Conservation (phyloP, 225 moss, liverwort and hornwort species). For the Straminergon stramineum region DNA sequence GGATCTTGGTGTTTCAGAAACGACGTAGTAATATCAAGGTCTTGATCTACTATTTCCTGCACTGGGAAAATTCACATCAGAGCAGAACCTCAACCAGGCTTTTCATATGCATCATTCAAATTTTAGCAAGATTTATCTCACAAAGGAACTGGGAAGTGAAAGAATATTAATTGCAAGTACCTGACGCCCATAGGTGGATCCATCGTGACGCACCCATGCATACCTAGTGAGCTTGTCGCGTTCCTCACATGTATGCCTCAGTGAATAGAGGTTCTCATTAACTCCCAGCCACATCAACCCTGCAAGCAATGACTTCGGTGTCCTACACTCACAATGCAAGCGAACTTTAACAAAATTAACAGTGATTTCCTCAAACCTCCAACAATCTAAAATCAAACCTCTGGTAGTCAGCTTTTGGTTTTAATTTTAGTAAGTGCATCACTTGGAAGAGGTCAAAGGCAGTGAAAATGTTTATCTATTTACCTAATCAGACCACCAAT, state of each 20-base stretch:
- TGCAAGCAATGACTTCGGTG: slow-evolving; percentile 75
- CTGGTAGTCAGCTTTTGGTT: neutral
- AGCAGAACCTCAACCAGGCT: neutral
- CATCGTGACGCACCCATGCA: slow-evolving; percentile 93
- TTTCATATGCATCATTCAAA: neutral
- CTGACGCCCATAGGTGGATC: slow-evolving; percentile 77
- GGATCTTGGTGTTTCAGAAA: slow-evolving; percentile 66
- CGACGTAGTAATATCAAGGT: slow-evolving; percentile 53
- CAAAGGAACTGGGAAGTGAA: neutral
- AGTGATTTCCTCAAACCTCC: neutral
- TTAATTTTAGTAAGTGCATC: neutral
- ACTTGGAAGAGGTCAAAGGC: neutral
- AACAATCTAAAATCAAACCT: neutral
- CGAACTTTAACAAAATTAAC: neutral
- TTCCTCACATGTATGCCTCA: slow-evolving; percentile 86
- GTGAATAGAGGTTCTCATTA: slow-evolving; percentile 54
- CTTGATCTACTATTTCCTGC: slow-evolving; percentile 84
- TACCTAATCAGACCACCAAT: neutral
- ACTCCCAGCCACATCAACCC: slow-evolving; percentile 94
- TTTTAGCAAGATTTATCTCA: too few relatives aligned
- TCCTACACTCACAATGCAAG: slow-evolving; percentile 31
- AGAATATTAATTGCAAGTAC: slow-evolving; percentile 11
- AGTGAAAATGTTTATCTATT: neutral
- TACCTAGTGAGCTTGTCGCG: slow-evolving; percentile 64
- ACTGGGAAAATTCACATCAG: neutral